These are phyloP conservation scores for Hygrophoropsis aurantiaca DNA, from an alignment of 768 basidiomycete genomes.

Conservation along the genomic window DNA sequence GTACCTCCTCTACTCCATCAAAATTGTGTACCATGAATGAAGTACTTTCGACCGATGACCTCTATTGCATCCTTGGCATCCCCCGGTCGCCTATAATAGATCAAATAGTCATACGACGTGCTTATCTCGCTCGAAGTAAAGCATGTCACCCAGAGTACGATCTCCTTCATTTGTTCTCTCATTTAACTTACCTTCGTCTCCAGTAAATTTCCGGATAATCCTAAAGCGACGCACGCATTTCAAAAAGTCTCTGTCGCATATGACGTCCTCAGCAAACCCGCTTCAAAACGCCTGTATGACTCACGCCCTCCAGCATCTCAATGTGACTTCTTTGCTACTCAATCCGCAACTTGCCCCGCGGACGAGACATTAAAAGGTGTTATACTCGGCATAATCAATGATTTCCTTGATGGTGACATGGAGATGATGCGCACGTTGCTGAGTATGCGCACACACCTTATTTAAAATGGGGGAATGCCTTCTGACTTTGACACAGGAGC, in stretches of 20 bases:
- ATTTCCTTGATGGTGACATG: conserved; percentile 85
- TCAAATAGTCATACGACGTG: conserved; percentile 63
- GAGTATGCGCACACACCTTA: conserved; percentile 41
- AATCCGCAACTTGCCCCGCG: conserved; percentile 53
- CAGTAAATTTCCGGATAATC: conserved; percentile 78
- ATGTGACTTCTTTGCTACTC: conserved; percentile 56
- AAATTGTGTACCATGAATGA: conserved; percentile 28
- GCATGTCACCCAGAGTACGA: conserved; percentile 87
- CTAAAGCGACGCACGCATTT: conserved; percentile 79
- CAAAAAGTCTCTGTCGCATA: conserved; percentile 87
- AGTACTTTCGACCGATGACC: conserved; percentile 61
- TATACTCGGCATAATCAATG: conserved; percentile 71
- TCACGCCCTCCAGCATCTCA: conserved; percentile 41
- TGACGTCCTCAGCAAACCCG: conserved; percentile 73
- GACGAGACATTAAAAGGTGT: conserved; percentile 82
- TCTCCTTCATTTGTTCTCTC: neutral
- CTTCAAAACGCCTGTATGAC: conserved; percentile 70
- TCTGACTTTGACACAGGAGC: conserved; percentile 46
- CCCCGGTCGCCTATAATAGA: conserved; percentile 50
- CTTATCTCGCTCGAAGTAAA: conserved; percentile 73
- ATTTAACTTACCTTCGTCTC: conserved; percentile 8
- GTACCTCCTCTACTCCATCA: conserved; percentile 6
- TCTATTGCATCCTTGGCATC: conserved; percentile 75
- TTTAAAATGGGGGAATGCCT: too few species aligned
- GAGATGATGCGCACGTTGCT: conserved; percentile 78